A percentile compares a stretch with the other conserved stretches of the same genome.
These are phyloP conservation scores for Diversispora eburnea DNA, from an alignment of 192 early-diverging fungal species.

Conservation along the genomic window DNA sequence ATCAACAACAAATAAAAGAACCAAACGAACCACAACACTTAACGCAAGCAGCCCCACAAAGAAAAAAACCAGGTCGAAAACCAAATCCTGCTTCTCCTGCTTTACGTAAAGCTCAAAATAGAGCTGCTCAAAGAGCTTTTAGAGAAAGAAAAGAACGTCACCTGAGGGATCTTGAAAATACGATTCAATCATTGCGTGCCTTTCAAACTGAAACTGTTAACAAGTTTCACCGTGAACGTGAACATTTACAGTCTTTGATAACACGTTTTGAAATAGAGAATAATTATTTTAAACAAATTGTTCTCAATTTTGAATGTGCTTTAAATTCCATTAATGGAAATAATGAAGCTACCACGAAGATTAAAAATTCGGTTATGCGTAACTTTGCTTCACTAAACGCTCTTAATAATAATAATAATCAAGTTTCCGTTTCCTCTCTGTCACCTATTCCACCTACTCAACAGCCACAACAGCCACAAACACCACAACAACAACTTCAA, in stretches of 20 bases:
- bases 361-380: slow-evolving; percentile 3
- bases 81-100: slow-evolving; percentile 58
- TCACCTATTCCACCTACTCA: background rate
- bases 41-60: slow-evolving; percentile 31
- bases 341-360: slow-evolving; percentile 11
- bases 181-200: slow-evolving; percentile 64
- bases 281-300: slow-evolving; percentile 44
- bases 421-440: background rate
- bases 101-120: slow-evolving; percentile 71
- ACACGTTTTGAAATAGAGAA: slow-evolving; percentile 44
- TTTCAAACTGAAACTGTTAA: slow-evolving; percentile 43
- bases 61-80: slow-evolving; percentile 55
- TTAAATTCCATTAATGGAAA: slow-evolving; percentile 24
- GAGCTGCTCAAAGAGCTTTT: slow-evolving; percentile 85
- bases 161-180: slow-evolving; percentile 67
- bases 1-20: too few relatives aligned
- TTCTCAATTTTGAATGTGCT: slow-evolving; percentile 44
- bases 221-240: slow-evolving; percentile 38
- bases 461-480: too few relatives aligned
- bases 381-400: background rate
- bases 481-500: too few relatives aligned
- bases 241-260: slow-evolving; percentile 34
- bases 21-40: too few relatives aligned
- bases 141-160: slow-evolving; percentile 82
- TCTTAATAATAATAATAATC: background rate